These are phyloP conservation scores for Tetrahymena borealis DNA, from an alignment of 73 alveolate species.

Conservation along the genomic window DNA sequence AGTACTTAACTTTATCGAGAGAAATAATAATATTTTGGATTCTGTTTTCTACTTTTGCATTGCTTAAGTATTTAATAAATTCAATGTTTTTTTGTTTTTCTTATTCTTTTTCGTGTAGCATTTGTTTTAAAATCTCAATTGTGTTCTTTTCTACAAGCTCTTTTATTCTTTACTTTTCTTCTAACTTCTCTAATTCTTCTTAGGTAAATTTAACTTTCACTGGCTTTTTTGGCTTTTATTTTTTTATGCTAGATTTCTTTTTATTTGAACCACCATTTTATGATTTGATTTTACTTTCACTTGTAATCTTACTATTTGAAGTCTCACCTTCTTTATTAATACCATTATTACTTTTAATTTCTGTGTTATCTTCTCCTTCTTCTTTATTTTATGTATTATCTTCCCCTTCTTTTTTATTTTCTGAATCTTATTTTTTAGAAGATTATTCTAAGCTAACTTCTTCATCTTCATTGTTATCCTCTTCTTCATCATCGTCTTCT, in stretches of 20 bases:
- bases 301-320: conserved; percentile 44
- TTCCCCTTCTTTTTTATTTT: conserved; percentile 10
- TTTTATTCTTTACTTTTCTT: not conserved
- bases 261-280: conserved; percentile 51
- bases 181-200: not conserved
- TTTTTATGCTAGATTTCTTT: not conserved
- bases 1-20: conserved; percentile 42
- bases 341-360: too few relatives aligned
- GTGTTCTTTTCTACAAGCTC: conserved; percentile 7
- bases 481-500: not conserved
- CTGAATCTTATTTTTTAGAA: not conserved
- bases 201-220: not conserved
- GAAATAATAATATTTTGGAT: conserved; percentile 40
- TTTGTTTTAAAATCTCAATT: not conserved
- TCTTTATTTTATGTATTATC: conserved; percentile 52
- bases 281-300: conserved; percentile 59
- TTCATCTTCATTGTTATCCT: not conserved
- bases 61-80: not conserved
- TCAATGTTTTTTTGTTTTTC: not conserved
- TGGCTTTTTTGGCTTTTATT: not conserved
- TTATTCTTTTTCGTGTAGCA: not conserved
- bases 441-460: not conserved
- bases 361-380: conserved; percentile 22
- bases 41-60: conserved; percentile 35
- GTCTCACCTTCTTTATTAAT: too few relatives aligned